Evolutionary conservation across 495 filamentous ascomycete species (phyloP), one percentile per base, ranked within the genome.

Genomic region (Collariella sp.): DNA sequence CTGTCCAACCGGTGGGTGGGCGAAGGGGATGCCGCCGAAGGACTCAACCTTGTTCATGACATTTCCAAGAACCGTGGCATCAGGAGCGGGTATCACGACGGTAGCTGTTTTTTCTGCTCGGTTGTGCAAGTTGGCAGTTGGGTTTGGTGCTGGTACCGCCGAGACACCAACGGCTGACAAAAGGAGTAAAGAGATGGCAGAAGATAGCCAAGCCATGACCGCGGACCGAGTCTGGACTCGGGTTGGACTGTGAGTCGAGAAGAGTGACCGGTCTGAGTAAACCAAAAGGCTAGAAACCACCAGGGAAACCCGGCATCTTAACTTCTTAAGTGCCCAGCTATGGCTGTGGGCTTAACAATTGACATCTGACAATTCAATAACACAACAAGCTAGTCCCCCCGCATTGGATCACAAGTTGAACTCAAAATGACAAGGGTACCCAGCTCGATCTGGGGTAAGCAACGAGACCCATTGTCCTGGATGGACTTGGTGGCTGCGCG

Each of bases 1-100:
- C 15, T 59, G 52, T 13, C 74, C 74, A 16, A 58, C 59, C 5
- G 76, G 76, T 11, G 76, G 60, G 20, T 69, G 53, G 19, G 72
- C 76, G 48, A 70, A 79, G 13, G 76, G 76, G 38, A 79, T 77
- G 42, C 74, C 75, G 19, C 67, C 70, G 58, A 74, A 79, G 46
- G 65, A 67, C 56, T 79, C 76, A 15, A 38, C 35, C 12, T 38
- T 38, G 35, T 38, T 38, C 35, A 38, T 38, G 35, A 38, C 35
- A 38, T 38, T 38, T 11, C 35, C 35, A n/a, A 38, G 35, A 5
- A 38, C 35, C 13, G 35, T 38, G 35, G 35, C 35, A n/a, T 13
- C 35, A 5, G 35, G 35, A 12, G 35, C 13, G 35, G 35, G 35
- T 11, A 38, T 38, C 35, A 38, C 35, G 10, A 38, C 35, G 13